Evolutionary conservation across 75 land plant genomes (phyloP).

Genomic region (Azolla pinnata): DNA sequence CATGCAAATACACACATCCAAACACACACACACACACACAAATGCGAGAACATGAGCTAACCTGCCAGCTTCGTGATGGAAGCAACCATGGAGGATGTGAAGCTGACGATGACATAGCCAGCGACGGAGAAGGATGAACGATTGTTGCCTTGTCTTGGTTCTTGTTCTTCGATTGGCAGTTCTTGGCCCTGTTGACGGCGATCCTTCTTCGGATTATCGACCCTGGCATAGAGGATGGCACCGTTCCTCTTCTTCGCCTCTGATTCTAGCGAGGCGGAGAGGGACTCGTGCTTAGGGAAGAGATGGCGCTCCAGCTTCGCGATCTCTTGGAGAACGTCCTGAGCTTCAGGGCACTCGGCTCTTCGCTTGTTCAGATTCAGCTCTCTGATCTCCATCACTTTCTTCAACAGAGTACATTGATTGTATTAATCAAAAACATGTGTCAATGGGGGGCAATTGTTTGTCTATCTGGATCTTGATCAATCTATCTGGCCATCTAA

Average conservation of each 20-base stretch:
- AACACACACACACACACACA: neutral
- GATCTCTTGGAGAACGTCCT: conserved; percentile 25
- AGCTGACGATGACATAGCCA: conserved; percentile 78
- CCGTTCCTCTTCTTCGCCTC: conserved; percentile 50
- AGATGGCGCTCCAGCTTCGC: conserved; percentile 60
- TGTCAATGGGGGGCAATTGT: too few relatives aligned
- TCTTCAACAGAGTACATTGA: too few relatives aligned
- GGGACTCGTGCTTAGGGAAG: conserved; percentile 94
- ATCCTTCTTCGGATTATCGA: neutral
- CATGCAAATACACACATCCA: conserved; percentile 4
- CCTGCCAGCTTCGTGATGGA: conserved; percentile 93
- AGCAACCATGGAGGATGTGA: conserved; percentile 57
- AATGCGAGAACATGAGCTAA: conserved; percentile 7
- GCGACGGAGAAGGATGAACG: conserved; percentile 23
- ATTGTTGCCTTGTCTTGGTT: too few relatives aligned
- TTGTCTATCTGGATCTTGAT: too few relatives aligned
- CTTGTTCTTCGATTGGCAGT: conserved; percentile 2
- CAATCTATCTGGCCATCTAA: too few relatives aligned
- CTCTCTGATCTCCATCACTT: conserved; percentile 4
- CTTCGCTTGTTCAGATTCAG: neutral
- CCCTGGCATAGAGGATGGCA: conserved; percentile 32
- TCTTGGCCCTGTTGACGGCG: neutral
- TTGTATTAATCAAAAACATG: too few relatives aligned
- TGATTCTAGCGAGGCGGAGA: conserved; percentile 38
- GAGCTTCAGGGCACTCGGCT: neutral